Conservation (phyloP, 2,329 filamentous ascomycete genomes). For the Thermothelomyces thermophilus region DNA sequence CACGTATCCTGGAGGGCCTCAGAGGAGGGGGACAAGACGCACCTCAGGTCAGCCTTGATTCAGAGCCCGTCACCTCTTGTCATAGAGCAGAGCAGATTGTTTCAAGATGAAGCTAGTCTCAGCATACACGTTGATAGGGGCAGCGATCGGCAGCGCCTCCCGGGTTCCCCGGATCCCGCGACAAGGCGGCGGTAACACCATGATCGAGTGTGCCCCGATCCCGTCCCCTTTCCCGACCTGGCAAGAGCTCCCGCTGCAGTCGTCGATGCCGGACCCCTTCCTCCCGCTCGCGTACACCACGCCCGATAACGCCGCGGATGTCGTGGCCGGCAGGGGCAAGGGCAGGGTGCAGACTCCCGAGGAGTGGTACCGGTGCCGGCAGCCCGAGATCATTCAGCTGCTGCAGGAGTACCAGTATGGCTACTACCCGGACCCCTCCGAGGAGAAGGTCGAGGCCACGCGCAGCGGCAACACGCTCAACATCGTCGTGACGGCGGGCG, state of each 20-base stretch:
- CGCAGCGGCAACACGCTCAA: conserved; percentile 39
- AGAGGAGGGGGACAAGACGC: no score
- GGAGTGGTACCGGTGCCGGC: conserved; percentile 43
- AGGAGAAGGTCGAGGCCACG: conserved; percentile 41
- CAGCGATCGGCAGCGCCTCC: conserved; percentile 1
- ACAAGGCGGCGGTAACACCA: conserved; percentile 5
- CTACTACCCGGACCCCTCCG: conserved; percentile 43
- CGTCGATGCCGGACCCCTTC: conserved; percentile 40
- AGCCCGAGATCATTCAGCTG: conserved; percentile 43
- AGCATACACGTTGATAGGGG: conserved; percentile 6
- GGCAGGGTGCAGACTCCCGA: conserved; percentile 38
- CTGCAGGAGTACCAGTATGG: conserved; percentile 47
- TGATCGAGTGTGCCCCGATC: conserved; percentile 23
- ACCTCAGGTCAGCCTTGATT: no score
- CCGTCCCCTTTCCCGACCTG: conserved; percentile 31
- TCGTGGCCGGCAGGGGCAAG: conserved; percentile 35
- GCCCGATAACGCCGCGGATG: conserved; percentile 31
- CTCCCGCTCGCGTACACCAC: conserved; percentile 35
- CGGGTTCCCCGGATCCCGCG: conserved; percentile 2
- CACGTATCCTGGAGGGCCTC: no score
- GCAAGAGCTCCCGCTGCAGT: conserved; percentile 32
- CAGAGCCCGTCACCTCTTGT: no score
- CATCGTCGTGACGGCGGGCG: conserved; percentile 37
- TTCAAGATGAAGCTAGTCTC: background rate
- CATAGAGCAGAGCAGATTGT: no score